Percentiles rank a stretch among this genome's conserved stretches.
Conservation (phyloP, 495 filamentous ascomycete genomes). For the Hyaloscypha bicolor region DNA sequence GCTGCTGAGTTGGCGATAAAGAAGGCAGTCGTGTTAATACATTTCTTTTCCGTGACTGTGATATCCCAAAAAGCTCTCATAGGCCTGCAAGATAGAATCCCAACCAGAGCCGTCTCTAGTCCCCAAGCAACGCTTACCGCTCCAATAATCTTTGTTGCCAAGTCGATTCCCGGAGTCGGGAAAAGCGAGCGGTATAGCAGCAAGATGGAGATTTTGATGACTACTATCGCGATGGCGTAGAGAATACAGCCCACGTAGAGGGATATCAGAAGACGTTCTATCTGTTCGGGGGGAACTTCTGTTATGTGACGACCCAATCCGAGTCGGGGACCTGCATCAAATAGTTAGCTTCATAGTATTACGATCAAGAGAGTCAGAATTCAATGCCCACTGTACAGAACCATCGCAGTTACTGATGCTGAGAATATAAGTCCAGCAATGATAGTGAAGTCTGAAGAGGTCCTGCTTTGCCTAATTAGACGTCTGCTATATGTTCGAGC, state of each 20-base stretch:
- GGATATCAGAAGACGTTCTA: not conserved
- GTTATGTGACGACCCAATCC: not conserved
- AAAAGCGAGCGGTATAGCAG: not conserved
- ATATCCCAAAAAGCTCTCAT: not conserved
- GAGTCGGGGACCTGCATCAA: not conserved
- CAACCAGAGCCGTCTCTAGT: not conserved
- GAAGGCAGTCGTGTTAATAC: not conserved
- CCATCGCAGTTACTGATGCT: not conserved
- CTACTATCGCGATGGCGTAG: not conserved
- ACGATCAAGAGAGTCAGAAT: too few species aligned
- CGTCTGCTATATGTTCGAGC: not conserved
- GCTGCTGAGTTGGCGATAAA: not conserved
- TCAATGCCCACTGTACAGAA: not conserved
- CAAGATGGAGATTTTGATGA: not conserved
- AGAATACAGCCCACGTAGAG: not conserved
- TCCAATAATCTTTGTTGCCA: not conserved
- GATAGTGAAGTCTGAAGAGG: not conserved
- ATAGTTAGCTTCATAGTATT: not conserved
- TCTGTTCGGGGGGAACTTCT: not conserved
- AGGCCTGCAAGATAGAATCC: not conserved
- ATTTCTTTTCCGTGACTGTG: not conserved
- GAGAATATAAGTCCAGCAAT: not conserved
- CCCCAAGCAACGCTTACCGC: not conserved
- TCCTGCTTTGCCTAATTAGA: not conserved
- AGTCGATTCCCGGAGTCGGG: not conserved